These are phyloP conservation scores for Cryptosporidium xiaoi DNA, from an alignment of 169 alveolate genomes.

Conservation along the genomic window DNA sequence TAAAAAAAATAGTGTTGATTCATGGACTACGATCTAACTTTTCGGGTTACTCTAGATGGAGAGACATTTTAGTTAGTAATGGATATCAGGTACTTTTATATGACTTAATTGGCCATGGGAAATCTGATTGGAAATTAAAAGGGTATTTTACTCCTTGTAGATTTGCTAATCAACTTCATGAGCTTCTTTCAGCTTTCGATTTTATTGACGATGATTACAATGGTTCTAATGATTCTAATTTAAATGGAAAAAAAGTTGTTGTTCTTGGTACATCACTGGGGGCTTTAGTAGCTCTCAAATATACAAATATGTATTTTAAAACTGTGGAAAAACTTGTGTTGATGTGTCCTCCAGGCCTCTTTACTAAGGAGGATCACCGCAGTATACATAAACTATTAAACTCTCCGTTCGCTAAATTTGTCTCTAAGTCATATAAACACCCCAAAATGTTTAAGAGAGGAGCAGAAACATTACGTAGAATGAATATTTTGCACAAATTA, in stretches of 20 bases:
- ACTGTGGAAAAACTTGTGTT: conserved; percentile 2
- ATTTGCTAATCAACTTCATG: conserved; percentile 15
- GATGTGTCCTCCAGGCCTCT: conserved; percentile 62
- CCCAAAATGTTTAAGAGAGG: conserved; percentile 4
- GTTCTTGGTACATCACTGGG: conserved; percentile 54
- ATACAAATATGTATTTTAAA: conserved; percentile 14
- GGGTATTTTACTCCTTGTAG: conserved; percentile 19
- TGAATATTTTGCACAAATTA: not conserved
- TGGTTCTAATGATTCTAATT: not conserved
- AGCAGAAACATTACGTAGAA: not conserved
- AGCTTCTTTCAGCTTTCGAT: conserved; percentile 1
- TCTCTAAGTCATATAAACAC: not conserved
- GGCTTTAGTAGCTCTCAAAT: conserved; percentile 24
- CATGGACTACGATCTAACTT: conserved; percentile 17
- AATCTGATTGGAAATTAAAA: conserved; percentile 36
- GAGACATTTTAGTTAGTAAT: not conserved
- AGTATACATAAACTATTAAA: conserved; percentile 10
- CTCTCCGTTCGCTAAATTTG: not conserved
- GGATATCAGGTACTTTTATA: conserved; percentile 46
- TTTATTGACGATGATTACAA: conserved; percentile 4
- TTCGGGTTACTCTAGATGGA: not conserved
- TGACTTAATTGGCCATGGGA: conserved; percentile 59
- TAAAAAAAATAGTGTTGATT: conserved; percentile 11
- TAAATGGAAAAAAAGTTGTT: not conserved
- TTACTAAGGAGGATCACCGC: conserved; percentile 26